Base-by-base conservation (phyloP, 805 yeast species). In the Starmerella asiatica region DNA sequence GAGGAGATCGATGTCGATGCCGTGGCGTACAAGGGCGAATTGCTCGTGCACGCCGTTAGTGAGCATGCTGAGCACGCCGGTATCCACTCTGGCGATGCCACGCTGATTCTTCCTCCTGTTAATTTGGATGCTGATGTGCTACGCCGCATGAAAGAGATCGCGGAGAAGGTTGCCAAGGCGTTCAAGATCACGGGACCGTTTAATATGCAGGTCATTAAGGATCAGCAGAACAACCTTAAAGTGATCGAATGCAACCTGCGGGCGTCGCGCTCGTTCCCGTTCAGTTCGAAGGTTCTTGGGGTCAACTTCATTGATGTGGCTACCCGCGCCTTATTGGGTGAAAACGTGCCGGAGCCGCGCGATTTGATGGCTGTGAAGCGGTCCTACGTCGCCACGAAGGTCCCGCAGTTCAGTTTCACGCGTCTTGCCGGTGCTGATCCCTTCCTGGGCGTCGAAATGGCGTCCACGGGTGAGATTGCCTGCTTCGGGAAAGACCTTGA, bases 401-500 rank as follows among this genome's bases (percentile, higher is more conserved):
- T 88, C 40, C 98, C 99, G 35, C 99, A 91, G 67, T 91, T 91
- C 65, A 88, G 97, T 6, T 91, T 91, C 69, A 86, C 97, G 29
- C 78, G 99, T 68, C 71, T 91, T 56, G 96, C 97, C 16, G 99
- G 98, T 51, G 99, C 99, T 37, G 99, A 91, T 63, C 99, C 99
- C 48, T 86, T 82, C 71, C 70, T 91, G 58, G 98, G 98, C 49
- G 98, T 91, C 51, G 99, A 91, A 68, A 91, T 91, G 99, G 79
- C 97, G 5, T 86, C 97, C 11, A 91, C 99, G 38, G 99, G 99
- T 63, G 99, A 91, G 67, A 81, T 91, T 59, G 98, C 98, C 23
- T 82, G 95, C 59, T 91, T 91, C 59, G 99, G 99, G 53, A 68
- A 68, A 46, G 79, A 83, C 61, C 61, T 79, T 47, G 54, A 71